Conservation (phyloP, 345 rosid genomes). For the Hibiscus mutabilis region DNA sequence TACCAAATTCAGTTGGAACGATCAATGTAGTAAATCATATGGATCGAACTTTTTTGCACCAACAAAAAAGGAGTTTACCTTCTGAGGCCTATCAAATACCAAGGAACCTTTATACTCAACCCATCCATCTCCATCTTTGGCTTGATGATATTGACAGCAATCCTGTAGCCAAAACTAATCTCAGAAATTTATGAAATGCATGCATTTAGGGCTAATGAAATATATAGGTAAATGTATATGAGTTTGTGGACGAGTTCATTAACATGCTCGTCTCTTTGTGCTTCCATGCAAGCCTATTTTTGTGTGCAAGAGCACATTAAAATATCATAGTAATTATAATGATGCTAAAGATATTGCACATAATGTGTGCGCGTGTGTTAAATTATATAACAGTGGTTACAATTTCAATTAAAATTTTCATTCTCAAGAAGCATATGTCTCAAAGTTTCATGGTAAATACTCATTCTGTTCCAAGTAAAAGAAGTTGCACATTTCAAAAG, state of each 20-base stretch:
- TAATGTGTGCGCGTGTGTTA: neutral
- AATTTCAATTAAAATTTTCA: neutral
- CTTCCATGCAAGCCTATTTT: neutral
- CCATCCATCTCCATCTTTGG: slow-evolving; percentile 99
- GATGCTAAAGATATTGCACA: neutral
- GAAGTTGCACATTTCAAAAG: neutral
- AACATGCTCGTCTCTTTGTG: neutral
- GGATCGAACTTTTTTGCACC: neutral
- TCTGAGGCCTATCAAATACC: slow-evolving; percentile 71
- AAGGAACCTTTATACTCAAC: slow-evolving; percentile 90
- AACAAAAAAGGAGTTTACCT: slow-evolving; percentile 31
- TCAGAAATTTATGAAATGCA: slow-evolving; percentile 11
- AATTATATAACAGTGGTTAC: neutral
- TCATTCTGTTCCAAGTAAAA: neutral
- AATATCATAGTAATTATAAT: neutral
- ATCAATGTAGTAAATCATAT: neutral
- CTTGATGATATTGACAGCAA: slow-evolving; percentile 94
- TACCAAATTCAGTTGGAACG: neutral
- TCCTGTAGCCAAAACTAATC: slow-evolving; percentile 44
- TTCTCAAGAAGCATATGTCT: slow-evolving; percentile 1
- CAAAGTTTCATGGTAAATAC: neutral
- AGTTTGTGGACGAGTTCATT: neutral
- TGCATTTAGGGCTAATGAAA: neutral
- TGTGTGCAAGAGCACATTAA: neutral
- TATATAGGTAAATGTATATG: neutral